Evolutionary conservation across 2,329 filamentous ascomycete species (phyloP).

Genomic region (Scopulariopsis brevicaulis): DNA sequence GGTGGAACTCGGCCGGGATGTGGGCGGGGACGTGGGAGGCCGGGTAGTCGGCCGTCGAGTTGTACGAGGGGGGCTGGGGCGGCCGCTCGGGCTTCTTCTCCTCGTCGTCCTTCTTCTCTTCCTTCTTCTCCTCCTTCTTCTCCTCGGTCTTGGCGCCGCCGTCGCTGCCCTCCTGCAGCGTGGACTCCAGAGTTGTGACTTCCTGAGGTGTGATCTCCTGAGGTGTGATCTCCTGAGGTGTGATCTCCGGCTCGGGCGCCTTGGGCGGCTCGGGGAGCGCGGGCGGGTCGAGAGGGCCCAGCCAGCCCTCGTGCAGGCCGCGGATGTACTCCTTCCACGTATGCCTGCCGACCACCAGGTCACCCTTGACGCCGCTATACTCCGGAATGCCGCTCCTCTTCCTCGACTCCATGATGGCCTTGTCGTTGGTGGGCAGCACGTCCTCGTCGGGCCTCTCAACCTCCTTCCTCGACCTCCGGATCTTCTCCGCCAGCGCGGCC

Average conservation of each 20-base stretch:
- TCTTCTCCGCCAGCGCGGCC: slow-evolving; percentile 74
- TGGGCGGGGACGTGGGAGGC: slow-evolving; percentile 50
- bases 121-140: slow-evolving; percentile 19
- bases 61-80: slow-evolving; percentile 61
- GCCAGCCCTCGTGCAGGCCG: slow-evolving; percentile 91
- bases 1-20: slow-evolving; percentile 61
- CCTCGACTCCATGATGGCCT: slow-evolving; percentile 50
- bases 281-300: slow-evolving; percentile 59
- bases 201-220: slow-evolving; percentile 8
- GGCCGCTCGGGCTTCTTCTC: slow-evolving; percentile 45
- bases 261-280: slow-evolving; percentile 30
- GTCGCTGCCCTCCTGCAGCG: slow-evolving; percentile 9
- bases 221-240: slow-evolving; percentile 8
- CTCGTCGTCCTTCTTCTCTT: slow-evolving; percentile 29
- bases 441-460: slow-evolving; percentile 39
- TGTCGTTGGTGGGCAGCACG: slow-evolving; percentile 36
- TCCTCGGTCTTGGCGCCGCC: slow-evolving; percentile 11
- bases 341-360: slow-evolving; percentile 81
- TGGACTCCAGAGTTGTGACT: too few relatives aligned
- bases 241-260: slow-evolving; percentile 10
- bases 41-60: slow-evolving; percentile 60
- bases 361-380: slow-evolving; percentile 65
- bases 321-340: slow-evolving; percentile 97
- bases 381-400: slow-evolving; percentile 55
- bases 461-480: slow-evolving; percentile 58